A percentile compares a stretch with the other conserved stretches of the same genome.
Evolutionary conservation across 2,329 filamentous ascomycete genomes (phyloP).

Genomic region (Diaporthe amygdali): DNA sequence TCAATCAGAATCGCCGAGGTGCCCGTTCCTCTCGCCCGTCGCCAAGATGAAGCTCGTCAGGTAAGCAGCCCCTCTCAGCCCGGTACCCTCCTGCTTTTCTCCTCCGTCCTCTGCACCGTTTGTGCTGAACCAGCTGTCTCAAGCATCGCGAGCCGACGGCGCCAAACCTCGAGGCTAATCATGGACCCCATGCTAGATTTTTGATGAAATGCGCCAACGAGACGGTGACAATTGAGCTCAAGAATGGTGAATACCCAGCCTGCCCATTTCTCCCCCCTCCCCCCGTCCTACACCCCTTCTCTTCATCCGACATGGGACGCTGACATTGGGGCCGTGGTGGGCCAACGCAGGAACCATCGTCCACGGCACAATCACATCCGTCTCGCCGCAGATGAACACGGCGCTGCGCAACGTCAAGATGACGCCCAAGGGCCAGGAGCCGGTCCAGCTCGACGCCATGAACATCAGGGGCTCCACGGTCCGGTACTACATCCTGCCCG

Average conservation of each 20-base stretch:
- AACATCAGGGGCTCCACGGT: constrained; percentile 96
- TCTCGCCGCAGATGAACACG: constrained; percentile 99
- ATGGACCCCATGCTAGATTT: constrained; percentile 66
- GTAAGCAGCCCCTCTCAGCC: constrained; percentile 58
- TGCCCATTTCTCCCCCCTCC: neutral
- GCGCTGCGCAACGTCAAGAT: constrained; percentile 95
- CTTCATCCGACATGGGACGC: neutral
- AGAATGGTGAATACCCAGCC: constrained; percentile 74
- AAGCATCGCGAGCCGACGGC: constrained; percentile 22
- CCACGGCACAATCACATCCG: constrained; percentile 94
- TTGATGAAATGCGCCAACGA: constrained; percentile 99
- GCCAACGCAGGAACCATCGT: constrained; percentile 79
- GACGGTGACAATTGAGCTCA: constrained; percentile 97
- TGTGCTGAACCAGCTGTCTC: constrained; percentile 38
- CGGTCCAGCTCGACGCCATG: constrained; percentile 90
- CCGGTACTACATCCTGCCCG: constrained; percentile 94
- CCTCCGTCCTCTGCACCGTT: constrained; percentile 18
- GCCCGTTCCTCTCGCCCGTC: constrained; percentile 16
- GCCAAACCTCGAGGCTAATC: constrained; percentile 36
- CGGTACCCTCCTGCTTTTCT: constrained; percentile 20
- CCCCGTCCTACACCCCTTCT: neutral
- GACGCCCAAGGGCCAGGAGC: constrained; percentile 87
- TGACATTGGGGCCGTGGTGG: neutral
- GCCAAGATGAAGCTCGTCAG: constrained; percentile 94
- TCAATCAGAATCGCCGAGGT: neutral